Conservation (phyloP, 2,329 filamentous ascomycete genomes). For the Fusarium illudens region DNA sequence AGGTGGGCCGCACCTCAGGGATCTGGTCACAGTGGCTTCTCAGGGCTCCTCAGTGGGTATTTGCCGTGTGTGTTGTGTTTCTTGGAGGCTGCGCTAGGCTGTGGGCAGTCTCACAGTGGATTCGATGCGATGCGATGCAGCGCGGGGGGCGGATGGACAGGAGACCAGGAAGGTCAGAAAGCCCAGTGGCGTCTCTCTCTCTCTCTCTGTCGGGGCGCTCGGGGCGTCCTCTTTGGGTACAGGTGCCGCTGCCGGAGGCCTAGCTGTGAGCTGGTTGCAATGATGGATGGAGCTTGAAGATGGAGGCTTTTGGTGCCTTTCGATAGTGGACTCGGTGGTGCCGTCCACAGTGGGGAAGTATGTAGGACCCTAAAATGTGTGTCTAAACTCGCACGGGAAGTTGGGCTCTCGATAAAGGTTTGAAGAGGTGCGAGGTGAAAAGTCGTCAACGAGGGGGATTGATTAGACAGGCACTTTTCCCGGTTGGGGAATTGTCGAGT, state of each 20-base stretch:
- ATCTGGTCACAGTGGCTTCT: conserved; percentile 23
- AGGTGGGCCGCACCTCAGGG: conserved; percentile 29
- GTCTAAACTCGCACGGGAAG: conserved; percentile 24
- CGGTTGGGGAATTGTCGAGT: conserved; percentile 28
- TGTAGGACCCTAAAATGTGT: conserved; percentile 35
- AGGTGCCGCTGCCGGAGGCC: conserved; percentile 13
- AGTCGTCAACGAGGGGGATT: conserved; percentile 18
- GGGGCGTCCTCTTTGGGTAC: conserved; percentile 11
- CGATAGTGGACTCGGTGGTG: conserved; percentile 28
- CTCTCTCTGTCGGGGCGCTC: conserved; percentile 20
- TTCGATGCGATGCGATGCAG: conserved; percentile 1
- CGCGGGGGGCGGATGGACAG: neutral
- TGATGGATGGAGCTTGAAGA: too few species aligned
- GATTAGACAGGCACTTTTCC: conserved; percentile 22
- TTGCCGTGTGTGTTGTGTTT: conserved; percentile 17
- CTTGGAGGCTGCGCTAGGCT: conserved; percentile 17
- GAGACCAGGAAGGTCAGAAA: too few species aligned
- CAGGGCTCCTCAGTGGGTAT: conserved; percentile 31
- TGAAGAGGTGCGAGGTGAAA: conserved; percentile 15
- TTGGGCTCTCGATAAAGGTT: conserved; percentile 25
- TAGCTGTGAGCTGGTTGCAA: conserved; percentile 10
- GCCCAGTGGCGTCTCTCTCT: conserved; percentile 25
- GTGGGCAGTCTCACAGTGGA: conserved; percentile 4
- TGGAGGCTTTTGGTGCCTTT: conserved; percentile 25
- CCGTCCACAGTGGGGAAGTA: conserved; percentile 31